Evolutionary conservation across 192 early-diverging fungal species (phyloP), one percentile per base, ranked within the genome.

Genomic region (Rhizophlyctis rosea): DNA sequence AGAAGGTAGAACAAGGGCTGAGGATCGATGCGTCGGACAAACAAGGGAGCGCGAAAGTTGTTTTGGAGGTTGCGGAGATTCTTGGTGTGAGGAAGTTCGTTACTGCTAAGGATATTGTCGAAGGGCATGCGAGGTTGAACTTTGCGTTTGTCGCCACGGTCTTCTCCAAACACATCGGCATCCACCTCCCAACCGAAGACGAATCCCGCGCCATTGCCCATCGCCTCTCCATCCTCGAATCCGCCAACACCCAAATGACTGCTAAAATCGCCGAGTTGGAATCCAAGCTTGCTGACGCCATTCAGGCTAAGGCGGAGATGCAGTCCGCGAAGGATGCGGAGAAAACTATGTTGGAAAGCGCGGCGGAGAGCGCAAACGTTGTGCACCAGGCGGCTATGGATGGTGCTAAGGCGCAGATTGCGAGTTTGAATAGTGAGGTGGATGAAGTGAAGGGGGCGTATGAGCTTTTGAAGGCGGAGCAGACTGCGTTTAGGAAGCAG

Each of bases 111-210:
- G 59, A 65, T 39, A 60, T 71, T 29, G 34, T 35, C 23, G 27
- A 25, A 16, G 62, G 69, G 1, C 39, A 65, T 44, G 34, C 63
- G 3, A 25, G 53, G 3, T 50, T 71, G 16, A 71, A 71, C 47
- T 47, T 71, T 5, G 57, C 34, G 1, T 71, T 71, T 50, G 62
- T 59, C 21, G 69, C 69, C 9, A 68, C 57, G 27, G 21, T 71
- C 4, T 71, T 71, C 48, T 21, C 23, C 21, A 44, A 36, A 18
- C 57, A 71, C 47, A 65, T 67, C 50, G 69, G 64, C 24, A 66
- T 71, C 29, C 52, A 67, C 31, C 58, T 66, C 49, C 64, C 64
- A 3, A 66, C 50, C 33, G 69, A 71, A 34, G 69, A 65, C 4
- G 61, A 71, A 53, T 47, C 57, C 32, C 56, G 65, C 18, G 65